Conservation (phyloP, 2,329 filamentous ascomycete genomes). For the Sporothrix phasma region DNA sequence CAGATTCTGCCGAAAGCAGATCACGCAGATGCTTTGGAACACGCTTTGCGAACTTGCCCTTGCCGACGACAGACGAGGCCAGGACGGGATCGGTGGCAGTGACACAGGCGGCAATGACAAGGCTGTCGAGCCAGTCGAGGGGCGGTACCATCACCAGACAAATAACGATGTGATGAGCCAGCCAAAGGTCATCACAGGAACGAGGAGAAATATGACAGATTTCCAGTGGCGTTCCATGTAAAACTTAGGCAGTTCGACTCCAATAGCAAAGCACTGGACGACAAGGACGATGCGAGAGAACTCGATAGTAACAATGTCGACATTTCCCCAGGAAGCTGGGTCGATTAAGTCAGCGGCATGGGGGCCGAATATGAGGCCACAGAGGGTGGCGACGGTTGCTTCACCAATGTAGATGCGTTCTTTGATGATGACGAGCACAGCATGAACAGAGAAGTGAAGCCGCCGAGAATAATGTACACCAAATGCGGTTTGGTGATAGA, state of each 20-base stretch:
- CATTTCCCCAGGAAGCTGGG: slow-evolving; percentile 66
- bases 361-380: slow-evolving; percentile 81
- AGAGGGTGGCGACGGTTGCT: slow-evolving; percentile 84
- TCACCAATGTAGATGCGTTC: slow-evolving; percentile 98
- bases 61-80: slow-evolving; percentile 94
- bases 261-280: slow-evolving; percentile 85
- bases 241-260: slow-evolving; percentile 78
- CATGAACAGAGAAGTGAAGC: slow-evolving; percentile 98
- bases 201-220: slow-evolving; percentile 75
- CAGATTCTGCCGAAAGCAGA: slow-evolving; percentile 87
- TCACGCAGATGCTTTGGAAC: slow-evolving; percentile 97
- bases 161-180: slow-evolving; percentile 90
- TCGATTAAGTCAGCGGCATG: slow-evolving; percentile 74
- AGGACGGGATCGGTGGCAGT: slow-evolving; percentile 95
- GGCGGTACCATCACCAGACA: slow-evolving; percentile 79
- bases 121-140: slow-evolving; percentile 79
- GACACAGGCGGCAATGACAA: slow-evolving; percentile 82
- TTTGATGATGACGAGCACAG: slow-evolving; percentile 93
- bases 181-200: slow-evolving; percentile 96
- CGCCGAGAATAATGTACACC: slow-evolving; percentile 96
- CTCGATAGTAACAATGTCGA: slow-evolving; percentile 78
- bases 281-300: slow-evolving; percentile 84
- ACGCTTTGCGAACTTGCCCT: slow-evolving; percentile 95
- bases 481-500: slow-evolving; percentile 88
- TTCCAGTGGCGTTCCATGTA: slow-evolving; percentile 99